A percentile compares a stretch with the other conserved stretches of the same genome.
Evolutionary conservation across 2,329 filamentous ascomycete species (phyloP).

Genomic region (Chrysosporium keratinophilum): DNA sequence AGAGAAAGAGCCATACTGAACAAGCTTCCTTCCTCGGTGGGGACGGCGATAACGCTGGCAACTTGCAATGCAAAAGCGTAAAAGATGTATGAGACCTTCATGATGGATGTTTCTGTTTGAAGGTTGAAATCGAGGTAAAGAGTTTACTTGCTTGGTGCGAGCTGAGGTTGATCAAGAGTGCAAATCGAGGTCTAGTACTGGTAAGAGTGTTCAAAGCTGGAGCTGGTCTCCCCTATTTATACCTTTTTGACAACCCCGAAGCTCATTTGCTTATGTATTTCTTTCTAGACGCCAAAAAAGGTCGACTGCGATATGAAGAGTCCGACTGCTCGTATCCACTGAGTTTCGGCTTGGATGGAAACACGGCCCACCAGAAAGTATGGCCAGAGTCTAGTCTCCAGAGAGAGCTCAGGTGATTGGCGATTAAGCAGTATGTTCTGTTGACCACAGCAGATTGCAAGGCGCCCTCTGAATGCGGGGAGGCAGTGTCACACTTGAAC

Average conservation of each 20-base stretch:
- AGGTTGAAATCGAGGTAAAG: not conserved
- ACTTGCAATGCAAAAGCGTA: constrained; percentile 5
- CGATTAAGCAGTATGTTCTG: not conserved
- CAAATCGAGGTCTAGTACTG: not conserved
- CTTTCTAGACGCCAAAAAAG: no score
- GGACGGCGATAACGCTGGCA: constrained; percentile 2
- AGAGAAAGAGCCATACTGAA: not conserved
- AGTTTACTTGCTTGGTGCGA: not conserved
- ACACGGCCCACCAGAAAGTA: not conserved
- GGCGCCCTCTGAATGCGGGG: not conserved
- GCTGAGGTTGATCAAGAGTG: not conserved
- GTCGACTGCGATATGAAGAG: not conserved
- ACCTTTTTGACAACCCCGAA: not conserved
- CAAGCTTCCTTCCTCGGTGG: not conserved
- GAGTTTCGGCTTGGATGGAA: not conserved
- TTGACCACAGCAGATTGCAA: not conserved
- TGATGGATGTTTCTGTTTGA: not conserved
- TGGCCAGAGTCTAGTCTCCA: not conserved
- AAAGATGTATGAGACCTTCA: constrained; percentile 9
- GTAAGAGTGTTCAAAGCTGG: not conserved
- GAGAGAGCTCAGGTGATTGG: not conserved
- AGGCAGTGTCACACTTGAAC: not conserved
- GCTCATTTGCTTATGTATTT: not conserved
- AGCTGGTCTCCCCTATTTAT: not conserved
- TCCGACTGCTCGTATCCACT: not conserved